These are phyloP conservation scores for Medicago ruthenica DNA, from an alignment of 306 rosid species.

Conservation along the genomic window DNA sequence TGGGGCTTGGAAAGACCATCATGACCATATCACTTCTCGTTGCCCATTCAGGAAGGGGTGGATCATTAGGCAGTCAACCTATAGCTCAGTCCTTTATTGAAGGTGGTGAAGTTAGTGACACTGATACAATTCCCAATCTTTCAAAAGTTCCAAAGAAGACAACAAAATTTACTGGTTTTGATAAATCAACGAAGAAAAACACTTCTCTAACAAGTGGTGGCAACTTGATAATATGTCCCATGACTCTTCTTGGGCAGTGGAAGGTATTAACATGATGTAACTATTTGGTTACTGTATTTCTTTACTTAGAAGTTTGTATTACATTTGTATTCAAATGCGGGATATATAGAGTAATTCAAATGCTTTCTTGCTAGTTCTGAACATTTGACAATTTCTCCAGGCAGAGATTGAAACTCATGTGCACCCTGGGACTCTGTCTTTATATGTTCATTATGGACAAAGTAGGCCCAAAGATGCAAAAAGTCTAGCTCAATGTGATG, in stretches of 20 bases:
- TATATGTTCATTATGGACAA: slow-evolving; percentile 91
- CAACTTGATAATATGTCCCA: slow-evolving; percentile 86
- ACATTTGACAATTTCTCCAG: slow-evolving; percentile 57
- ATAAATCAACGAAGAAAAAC: slow-evolving; percentile 65
- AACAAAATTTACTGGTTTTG: slow-evolving; percentile 68
- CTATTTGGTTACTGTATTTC: slow-evolving; percentile 36
- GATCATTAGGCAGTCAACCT: slow-evolving; percentile 57
- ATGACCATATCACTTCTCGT: slow-evolving; percentile 93
- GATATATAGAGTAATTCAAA: slow-evolving; percentile 24
- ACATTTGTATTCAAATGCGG: slow-evolving; percentile 21
- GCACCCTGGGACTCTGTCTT: slow-evolving; percentile 73
- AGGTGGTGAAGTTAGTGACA: slow-evolving; percentile 52
- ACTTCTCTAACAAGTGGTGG: slow-evolving; percentile 66
- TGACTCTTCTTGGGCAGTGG: slow-evolving; percentile 97
- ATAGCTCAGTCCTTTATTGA: slow-evolving; percentile 48
- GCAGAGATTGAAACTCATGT: slow-evolving; percentile 92
- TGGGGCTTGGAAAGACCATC: slow-evolving; percentile 98
- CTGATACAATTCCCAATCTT: slow-evolving; percentile 43
- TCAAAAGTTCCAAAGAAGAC: slow-evolving; percentile 53
- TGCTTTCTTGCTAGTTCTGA: slow-evolving; percentile 38
- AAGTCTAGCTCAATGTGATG: slow-evolving; percentile 70
- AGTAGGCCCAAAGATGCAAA: slow-evolving; percentile 88
- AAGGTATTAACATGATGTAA: slow-evolving; percentile 61
- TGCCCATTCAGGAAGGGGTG: slow-evolving; percentile 70
- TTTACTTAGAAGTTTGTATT: slow-evolving; percentile 33